Conservation (phyloP, 148 eudicot genomes). For the Rheum nobile region DNA sequence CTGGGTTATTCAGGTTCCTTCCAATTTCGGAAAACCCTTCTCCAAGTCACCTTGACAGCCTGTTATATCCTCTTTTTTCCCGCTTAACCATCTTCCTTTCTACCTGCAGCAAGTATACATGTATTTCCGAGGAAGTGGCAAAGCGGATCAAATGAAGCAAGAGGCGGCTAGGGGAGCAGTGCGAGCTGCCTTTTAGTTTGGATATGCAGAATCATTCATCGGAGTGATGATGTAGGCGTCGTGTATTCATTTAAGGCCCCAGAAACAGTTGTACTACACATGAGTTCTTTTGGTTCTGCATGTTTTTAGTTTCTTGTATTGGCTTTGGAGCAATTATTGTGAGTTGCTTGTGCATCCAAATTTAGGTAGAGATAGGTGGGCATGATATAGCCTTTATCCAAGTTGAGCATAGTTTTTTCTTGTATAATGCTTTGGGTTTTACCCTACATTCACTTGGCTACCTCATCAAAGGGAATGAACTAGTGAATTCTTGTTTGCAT, state of each 20-base stretch:
- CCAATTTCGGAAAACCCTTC: not conserved
- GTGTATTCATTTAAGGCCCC: not conserved
- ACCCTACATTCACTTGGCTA: not conserved
- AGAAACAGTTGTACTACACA: not conserved
- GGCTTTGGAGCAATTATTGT: not conserved
- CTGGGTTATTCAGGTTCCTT: conserved; percentile 36
- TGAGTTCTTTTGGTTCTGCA: not conserved
- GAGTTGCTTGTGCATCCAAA: not conserved
- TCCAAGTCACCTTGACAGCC: not conserved
- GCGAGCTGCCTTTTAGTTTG: conserved; percentile 2
- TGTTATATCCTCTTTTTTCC: not conserved
- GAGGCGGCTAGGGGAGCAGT: conserved; percentile 16
- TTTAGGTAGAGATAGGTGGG: not conserved
- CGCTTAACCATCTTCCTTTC: not conserved
- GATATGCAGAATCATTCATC: not conserved
- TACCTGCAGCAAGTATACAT: conserved; percentile 21
- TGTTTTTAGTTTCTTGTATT: not conserved
- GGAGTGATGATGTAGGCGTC: not conserved
- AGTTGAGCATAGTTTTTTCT: not conserved
- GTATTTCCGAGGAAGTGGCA: conserved; percentile 22
- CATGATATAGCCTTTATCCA: not conserved
- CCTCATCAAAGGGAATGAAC: not conserved
- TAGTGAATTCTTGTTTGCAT: not conserved
- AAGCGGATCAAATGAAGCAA: conserved; percentile 14
- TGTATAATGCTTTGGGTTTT: not conserved